Evolutionary conservation across 768 basidiomycete species (phyloP), one percentile per base, ranked within the genome.

Genomic region (Chlorophyllum brunneum): DNA sequence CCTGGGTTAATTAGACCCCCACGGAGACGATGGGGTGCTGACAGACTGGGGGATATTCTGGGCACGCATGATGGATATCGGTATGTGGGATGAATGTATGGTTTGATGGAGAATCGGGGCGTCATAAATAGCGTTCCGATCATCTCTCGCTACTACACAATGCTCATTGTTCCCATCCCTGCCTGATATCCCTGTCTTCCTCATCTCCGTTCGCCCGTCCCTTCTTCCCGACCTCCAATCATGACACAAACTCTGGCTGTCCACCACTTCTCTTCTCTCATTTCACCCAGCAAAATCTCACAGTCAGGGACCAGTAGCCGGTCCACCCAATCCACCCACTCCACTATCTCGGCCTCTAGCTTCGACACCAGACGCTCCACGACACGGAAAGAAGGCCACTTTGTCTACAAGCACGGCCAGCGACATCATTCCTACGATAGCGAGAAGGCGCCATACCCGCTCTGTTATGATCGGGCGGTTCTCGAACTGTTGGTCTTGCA

Each of bases 391-490:
- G 83, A 86, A 63, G 75, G 71, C 51, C 77, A 77, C 43, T 86
- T 86, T 61, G 61, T 76, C 37, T 63, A 67, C 58, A 86, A 83
- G 59, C 63, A 83, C 59, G 86, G 86, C 40, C 78, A 78, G 41
- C 74, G 73, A 48, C 82, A 85, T 54, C 88, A 89, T 63, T 73
- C 78, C 15, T 83, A 82, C 61, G 83, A 83, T 56, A 76, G 74
- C 33, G 85, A 87, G 63, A 88, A 90, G 69, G 88, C 85, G 2
- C 88, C 87, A 2, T 91, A 91, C 70, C 88, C 88, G 1, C 62
- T 86, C 31, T 83, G 80, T 22, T 90, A 88, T 63, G 83, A 88
- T 63, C 75, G 74, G 45, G 69, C 81, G 37, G 70, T 87, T 48
- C 68, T 89, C 36, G 86, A 88, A 60, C 68, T 86, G 88, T 89